Evolutionary conservation across 2,329 filamentous ascomycete species (phyloP).

Genomic region (Chaetomiaceae sp.): DNA sequence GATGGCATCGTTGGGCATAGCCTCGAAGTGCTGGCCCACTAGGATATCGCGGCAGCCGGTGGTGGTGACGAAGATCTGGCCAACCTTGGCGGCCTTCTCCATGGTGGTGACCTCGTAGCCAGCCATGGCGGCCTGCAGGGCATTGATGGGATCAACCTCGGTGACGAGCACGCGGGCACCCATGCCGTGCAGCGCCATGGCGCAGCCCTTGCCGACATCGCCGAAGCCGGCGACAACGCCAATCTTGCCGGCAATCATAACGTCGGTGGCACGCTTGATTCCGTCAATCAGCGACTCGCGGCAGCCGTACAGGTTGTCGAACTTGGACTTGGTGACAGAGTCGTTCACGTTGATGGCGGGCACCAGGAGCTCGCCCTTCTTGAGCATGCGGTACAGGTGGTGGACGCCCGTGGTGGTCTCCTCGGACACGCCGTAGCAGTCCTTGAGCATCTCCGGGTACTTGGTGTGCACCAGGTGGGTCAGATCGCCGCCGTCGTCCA

Average conservation of each 20-base stretch:
- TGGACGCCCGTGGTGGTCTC: slow-evolving; percentile 99
- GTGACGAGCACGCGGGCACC: slow-evolving; percentile 94
- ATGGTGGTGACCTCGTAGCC: slow-evolving; percentile 96
- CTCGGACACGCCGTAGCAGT: slow-evolving; percentile 97
- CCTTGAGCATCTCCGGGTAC: slow-evolving; percentile 97
- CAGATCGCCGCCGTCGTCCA: slow-evolving; percentile 96
- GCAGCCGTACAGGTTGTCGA: slow-evolving; percentile 99
- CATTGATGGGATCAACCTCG: slow-evolving; percentile 98
- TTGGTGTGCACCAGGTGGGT: slow-evolving; percentile 95
- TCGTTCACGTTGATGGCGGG: slow-evolving; percentile 99
- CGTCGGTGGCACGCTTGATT: slow-evolving; percentile 99
- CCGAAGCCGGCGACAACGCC: slow-evolving; percentile 96
- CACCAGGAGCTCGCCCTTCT: slow-evolving; percentile 80
- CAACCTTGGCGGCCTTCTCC: slow-evolving; percentile 80
- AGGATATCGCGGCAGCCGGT: slow-evolving; percentile 99
- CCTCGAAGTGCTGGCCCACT: slow-evolving; percentile 83
- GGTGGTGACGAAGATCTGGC: slow-evolving; percentile 99
- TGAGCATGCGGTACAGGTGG: slow-evolving; percentile 98
- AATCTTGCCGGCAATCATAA: slow-evolving; percentile 99
- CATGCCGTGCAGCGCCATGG: slow-evolving; percentile 92
- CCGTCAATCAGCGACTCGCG: slow-evolving; percentile 97
- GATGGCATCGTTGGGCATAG: slow-evolving; percentile 95
- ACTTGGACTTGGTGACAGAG: slow-evolving; percentile 99
- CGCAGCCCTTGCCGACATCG: slow-evolving; percentile 99
- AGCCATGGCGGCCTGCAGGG: slow-evolving; percentile 95